phyloP scores from a whole-genome alignment of 2,329 filamentous ascomycete species.

The Polychaeton citri region DNA sequence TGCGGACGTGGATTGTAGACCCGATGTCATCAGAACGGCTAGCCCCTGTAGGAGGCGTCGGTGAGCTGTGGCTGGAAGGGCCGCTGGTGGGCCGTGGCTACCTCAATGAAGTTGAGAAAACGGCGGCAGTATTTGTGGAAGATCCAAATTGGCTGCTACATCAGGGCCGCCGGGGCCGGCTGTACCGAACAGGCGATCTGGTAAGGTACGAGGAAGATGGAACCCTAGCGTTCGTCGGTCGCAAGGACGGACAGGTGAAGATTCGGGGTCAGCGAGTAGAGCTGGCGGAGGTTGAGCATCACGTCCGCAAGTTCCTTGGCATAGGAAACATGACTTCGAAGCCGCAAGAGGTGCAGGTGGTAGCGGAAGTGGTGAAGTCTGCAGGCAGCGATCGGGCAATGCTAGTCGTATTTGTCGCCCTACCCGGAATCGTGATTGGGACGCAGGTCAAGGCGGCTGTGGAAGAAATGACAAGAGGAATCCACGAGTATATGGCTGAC shows the following conservation, averaged over 20 bases:
- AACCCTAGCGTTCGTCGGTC: constrained; percentile 6
- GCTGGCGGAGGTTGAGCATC: constrained; percentile 55
- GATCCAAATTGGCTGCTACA: constrained; percentile 9
- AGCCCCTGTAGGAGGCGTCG: constrained; percentile 31
- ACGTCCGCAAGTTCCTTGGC: no score
- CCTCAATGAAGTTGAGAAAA: constrained; percentile 18
- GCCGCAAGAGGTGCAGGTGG: neutral
- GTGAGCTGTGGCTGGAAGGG: constrained; percentile 34
- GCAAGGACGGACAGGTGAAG: constrained; percentile 59
- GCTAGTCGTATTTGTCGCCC: neutral
- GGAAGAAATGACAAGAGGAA: neutral
- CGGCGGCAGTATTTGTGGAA: constrained; percentile 19
- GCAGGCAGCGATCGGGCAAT: constrained; percentile 23
- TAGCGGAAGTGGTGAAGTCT: constrained; percentile 14
- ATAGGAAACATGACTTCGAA: constrained; percentile 6
- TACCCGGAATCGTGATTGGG: neutral
- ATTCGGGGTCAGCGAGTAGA: constrained; percentile 66
- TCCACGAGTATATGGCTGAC: constrained; percentile 20
- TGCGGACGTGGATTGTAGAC: constrained; percentile 18
- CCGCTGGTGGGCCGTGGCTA: constrained; percentile 31
- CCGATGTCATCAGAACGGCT: constrained; percentile 11
- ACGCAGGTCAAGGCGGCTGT: neutral
- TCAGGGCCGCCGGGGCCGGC: neutral
- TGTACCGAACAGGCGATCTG: constrained; percentile 14
- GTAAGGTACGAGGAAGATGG: constrained; percentile 11